Conservation (phyloP, 169 alveolate species). For the Hepatocystis sp. region DNA sequence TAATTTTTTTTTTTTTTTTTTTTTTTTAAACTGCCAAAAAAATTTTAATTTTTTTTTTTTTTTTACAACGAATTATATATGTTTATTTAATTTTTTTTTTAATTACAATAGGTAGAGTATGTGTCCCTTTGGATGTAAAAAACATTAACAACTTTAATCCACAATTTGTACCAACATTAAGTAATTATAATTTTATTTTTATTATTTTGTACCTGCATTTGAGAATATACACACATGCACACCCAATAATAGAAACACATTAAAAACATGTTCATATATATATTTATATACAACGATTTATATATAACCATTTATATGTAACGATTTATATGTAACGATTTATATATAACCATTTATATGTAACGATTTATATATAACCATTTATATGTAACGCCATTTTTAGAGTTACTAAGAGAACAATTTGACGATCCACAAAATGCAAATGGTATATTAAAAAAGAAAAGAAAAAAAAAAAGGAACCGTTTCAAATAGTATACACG, state of each 20-base stretch:
- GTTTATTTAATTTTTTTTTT: too few species aligned
- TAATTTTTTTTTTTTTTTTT: too few species aligned
- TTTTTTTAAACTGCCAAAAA: too few species aligned
- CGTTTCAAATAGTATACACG: background rate
- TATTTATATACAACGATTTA: background rate
- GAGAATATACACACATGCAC: background rate
- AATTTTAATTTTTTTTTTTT: background rate
- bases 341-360: too few species aligned
- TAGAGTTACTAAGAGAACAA: conserved; percentile 62
- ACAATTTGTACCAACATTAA: conserved; percentile 87
- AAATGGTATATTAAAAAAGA: conserved; percentile 13
- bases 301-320: background rate
- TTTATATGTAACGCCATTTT: background rate
- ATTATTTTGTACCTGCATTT: background rate
- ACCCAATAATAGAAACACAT: too few species aligned
- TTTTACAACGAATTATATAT: too few species aligned
- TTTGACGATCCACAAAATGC: conserved; percentile 69
- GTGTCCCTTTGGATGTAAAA: conserved; percentile 87
- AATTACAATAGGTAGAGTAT: conserved; percentile 82
- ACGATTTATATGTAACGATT: background rate
- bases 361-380: background rate
- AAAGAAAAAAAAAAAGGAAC: background rate
- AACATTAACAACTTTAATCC: conserved; percentile 83
- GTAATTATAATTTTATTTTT: conserved; percentile 52
- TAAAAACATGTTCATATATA: conserved; percentile 2